Conservation (phyloP, 2,329 filamentous ascomycete species). For the Aspergillus brunneoviolaceus region DNA sequence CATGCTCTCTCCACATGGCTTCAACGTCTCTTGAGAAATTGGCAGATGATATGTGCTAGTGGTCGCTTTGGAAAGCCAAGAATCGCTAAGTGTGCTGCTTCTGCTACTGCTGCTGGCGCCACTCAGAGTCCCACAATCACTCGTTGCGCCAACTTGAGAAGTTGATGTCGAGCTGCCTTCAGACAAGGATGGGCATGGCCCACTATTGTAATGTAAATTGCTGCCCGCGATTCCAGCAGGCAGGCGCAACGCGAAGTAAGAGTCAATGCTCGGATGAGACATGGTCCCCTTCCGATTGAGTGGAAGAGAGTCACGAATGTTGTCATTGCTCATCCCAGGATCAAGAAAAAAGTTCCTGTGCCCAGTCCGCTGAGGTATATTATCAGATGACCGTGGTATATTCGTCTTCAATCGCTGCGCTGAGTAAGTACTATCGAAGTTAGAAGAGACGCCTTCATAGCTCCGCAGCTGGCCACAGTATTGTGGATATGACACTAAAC, state of each 20-base stretch:
- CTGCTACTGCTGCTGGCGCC: background rate
- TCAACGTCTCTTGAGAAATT: conserved; percentile 1
- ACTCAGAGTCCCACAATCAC: background rate
- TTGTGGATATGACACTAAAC: conserved; percentile 7
- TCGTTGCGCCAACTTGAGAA: background rate
- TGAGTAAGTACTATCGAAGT: background rate
- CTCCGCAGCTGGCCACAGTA: conserved; percentile 18
- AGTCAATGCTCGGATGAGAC: background rate
- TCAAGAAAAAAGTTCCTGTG: background rate
- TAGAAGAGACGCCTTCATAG: conserved; percentile 4
- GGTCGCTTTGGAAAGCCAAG: background rate
- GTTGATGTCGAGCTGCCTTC: background rate
- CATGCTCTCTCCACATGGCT: background rate
- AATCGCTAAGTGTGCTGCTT: background rate
- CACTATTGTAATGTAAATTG: background rate
- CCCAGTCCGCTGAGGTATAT: background rate
- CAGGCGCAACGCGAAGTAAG: background rate
- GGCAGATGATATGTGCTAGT: background rate
- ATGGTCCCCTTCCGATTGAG: background rate
- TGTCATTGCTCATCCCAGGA: background rate
- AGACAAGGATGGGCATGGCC: background rate
- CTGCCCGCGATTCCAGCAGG: background rate
- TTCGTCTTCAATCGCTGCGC: background rate
- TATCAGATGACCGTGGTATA: background rate
- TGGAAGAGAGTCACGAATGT: background rate